Percentiles rank a stretch among this genome's conserved stretches.
phyloP scores from a whole-genome alignment of 192 early-diverging fungal species.

The Coemansia sp. region DNA sequence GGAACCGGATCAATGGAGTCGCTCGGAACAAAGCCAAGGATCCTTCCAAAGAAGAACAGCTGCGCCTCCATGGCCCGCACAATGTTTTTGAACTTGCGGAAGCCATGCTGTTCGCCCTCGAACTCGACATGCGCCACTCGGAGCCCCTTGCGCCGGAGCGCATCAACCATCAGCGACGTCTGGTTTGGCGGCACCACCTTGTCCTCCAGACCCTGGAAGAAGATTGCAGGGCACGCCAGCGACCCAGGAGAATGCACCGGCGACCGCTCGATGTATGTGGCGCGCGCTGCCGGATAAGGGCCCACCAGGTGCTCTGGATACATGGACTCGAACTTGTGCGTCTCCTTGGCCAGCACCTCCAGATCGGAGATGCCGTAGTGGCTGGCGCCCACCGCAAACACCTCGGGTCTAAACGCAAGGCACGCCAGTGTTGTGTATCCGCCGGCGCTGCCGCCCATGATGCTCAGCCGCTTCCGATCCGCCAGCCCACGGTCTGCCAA shows the following conservation, averaged over 20 bases:
- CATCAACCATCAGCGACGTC: slow-evolving; percentile 71
- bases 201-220: slow-evolving; percentile 77
- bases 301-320: slow-evolving; percentile 68
- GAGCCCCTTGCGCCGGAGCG: slow-evolving; percentile 63
- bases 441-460: slow-evolving; percentile 72
- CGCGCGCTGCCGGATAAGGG: slow-evolving; percentile 57
- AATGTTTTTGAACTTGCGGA: slow-evolving; percentile 69
- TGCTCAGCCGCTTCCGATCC: slow-evolving; percentile 63
- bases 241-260: slow-evolving; percentile 64
- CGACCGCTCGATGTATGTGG: slow-evolving; percentile 65
- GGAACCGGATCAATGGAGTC: slow-evolving; percentile 51
- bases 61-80: slow-evolving; percentile 63
- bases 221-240: slow-evolving; percentile 65
- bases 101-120: slow-evolving; percentile 73
- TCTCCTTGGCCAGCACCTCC: slow-evolving; percentile 65
- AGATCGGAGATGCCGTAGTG: slow-evolving; percentile 77
- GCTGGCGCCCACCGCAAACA: slow-evolving; percentile 72
- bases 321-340: slow-evolving; percentile 81
- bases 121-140: slow-evolving; percentile 65
- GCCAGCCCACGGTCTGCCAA: slow-evolving; percentile 60
- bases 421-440: slow-evolving; percentile 69
- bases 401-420: slow-evolving; percentile 68
- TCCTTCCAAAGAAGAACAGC: slow-evolving; percentile 69
- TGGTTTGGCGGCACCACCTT: slow-evolving; percentile 78
- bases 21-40: slow-evolving; percentile 64